Base-by-base conservation (phyloP, 164 flowering plant genomes). In the Annona squamosa region DNA sequence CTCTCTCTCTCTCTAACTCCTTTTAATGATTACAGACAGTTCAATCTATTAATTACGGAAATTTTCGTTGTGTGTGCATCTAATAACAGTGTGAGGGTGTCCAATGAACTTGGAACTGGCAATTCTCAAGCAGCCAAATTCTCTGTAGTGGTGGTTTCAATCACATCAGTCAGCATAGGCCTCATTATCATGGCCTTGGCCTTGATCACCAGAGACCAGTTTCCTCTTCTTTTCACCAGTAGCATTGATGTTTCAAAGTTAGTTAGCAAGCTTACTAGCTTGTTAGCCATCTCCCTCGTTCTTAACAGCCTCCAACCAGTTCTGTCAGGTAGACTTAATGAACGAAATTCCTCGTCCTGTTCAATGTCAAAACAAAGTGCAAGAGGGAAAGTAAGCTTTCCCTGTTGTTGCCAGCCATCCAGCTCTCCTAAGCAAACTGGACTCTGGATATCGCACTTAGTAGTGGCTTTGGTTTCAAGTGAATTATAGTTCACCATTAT, bases 231-330 rank as follows among this genome's bases (percentile, higher is more conserved):
- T 72, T 86, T 85, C 74, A 82, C 89, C 3, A 63, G 75, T 0
- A 76, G 67, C 72, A 19, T 12, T 5, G 79, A 65, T 13, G 86
- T 86, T 43, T 80, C 76, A 0, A 16, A 4, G 5, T 80, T 82
- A 63, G 85, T 85, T 10, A 77, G 71, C 4, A n/a, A 74, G 18
- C 77, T 86, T 45, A 81, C 86, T 46, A 67, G 77, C 74, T 76
- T 83, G 1, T 74, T 86, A 46, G 83, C 85, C n/a, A 66, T 76
- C 68, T 80, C 89, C 56, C 74, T 86, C 46, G 81, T 85, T 16
- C 46, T 86, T 5, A 86, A 86, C 66, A 85, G 85, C 63, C 78
- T 85, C 71, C 89, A 85, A 73, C 87, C 86, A 37, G 89, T 86
- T 42, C 83, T 84, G 43, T 75, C 82, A 37, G 84, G 85, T 80